Evolutionary conservation across 495 filamentous ascomycete species (phyloP).

Genomic region (Penicillium antarcticum): DNA sequence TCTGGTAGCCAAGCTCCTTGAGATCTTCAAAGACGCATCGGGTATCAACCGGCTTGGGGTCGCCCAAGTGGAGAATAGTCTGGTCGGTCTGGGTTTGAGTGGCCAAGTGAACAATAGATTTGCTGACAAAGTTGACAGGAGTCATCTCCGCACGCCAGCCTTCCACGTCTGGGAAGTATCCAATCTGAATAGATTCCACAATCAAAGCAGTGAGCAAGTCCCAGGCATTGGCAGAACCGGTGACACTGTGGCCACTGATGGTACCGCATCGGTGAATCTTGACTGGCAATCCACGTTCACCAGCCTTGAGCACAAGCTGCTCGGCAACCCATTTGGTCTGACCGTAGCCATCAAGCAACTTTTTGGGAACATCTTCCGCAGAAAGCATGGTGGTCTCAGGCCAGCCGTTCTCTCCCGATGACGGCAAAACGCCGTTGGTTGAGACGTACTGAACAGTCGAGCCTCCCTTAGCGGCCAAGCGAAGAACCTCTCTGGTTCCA

Average conservation of each 20-base stretch:
- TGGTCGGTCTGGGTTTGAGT: slow-evolving; percentile 51
- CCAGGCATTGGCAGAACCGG: slow-evolving; percentile 63
- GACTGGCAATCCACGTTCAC: slow-evolving; percentile 55
- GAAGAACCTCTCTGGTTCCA: slow-evolving; percentile 62
- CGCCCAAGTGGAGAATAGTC: slow-evolving; percentile 61
- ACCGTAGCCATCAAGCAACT: slow-evolving; percentile 59
- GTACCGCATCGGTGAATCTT: slow-evolving; percentile 61
- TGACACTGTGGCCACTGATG: slow-evolving; percentile 61
- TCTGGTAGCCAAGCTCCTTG: slow-evolving; percentile 59
- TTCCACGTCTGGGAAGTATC: slow-evolving; percentile 58
- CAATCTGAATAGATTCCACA: slow-evolving; percentile 63
- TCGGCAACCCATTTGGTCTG: slow-evolving; percentile 70
- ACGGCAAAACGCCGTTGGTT: slow-evolving; percentile 64
- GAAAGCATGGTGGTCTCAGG: slow-evolving; percentile 53
- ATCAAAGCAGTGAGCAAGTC: slow-evolving; percentile 64
- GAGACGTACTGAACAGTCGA: slow-evolving; percentile 69
- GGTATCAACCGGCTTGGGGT: slow-evolving; percentile 58
- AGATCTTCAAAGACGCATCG: slow-evolving; percentile 54
- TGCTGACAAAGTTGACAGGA: slow-evolving; percentile 66
- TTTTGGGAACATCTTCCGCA: slow-evolving; percentile 57
- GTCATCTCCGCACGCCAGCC: slow-evolving; percentile 73
- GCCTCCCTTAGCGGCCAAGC: slow-evolving; percentile 55
- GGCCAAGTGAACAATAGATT: slow-evolving; percentile 58
- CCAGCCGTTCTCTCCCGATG: slow-evolving; percentile 55
- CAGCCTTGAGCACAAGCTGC: slow-evolving; percentile 61